Evolutionary conservation across 2,329 filamentous ascomycete species (phyloP), one percentile per base, ranked within the genome.

Genomic region (Biscogniauxia sp.): DNA sequence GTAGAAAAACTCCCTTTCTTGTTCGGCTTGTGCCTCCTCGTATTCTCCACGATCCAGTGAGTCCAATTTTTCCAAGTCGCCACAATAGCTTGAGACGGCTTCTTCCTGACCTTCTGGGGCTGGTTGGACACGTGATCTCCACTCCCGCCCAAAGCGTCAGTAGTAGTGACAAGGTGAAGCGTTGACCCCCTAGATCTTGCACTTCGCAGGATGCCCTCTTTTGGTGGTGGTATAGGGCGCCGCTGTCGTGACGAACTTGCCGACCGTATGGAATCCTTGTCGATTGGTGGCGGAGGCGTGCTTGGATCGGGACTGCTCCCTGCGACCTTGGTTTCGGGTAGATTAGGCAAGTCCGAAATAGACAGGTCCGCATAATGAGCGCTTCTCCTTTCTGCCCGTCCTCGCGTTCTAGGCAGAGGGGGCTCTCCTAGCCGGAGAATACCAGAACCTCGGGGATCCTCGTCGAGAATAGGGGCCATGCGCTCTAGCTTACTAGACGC

Each of bases 401-500:
- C 94, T 65, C 93, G 85, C 65, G 88, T 86, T 68, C 88, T 85
- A 0, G 91, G 85, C 28, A 85, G 79, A 17, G 75, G 74, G 17
- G 78, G 74, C 32, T 85, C 80, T 25, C 76, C 77, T 1, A 79
- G 64, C 55, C 72, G 77, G 53, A 78, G 71, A 25, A 78, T 75
- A 41, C 78, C 76, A 5, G 84, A 80, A 9, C 76, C 74, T n/a
- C 80, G 75, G 8, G 93, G 88, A 13, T 94, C 90, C 64, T 93
- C 90, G 53, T 87, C 84, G 17, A 96, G 80, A 20, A 88, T 88
- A 9, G 92, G 89, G 1, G 91, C 91, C 70, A 96, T 84, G 51
- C 90, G 86, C 72, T 95, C 92, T 6, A 97, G 79, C 37, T 93
- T 88, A 73, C 91, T 94, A 60, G 93, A 97, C 5, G 94, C 93